Evolutionary conservation across 768 basidiomycete genomes (phyloP).

Genomic region (Tephrocybe sp.): DNA sequence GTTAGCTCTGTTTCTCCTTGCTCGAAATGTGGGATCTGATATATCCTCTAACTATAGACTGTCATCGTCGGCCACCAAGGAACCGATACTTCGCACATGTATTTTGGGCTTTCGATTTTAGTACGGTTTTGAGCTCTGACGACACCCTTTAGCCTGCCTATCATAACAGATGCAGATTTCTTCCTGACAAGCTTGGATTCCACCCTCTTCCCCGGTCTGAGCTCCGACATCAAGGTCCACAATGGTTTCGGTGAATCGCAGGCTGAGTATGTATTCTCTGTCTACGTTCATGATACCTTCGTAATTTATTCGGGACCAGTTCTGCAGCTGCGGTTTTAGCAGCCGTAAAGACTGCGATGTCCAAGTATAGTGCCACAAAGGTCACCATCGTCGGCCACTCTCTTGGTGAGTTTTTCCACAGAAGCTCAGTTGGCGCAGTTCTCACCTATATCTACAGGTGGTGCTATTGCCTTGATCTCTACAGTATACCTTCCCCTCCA

Average conservation of each 20-base stretch:
- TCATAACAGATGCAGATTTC: conserved; percentile 43
- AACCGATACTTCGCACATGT: conserved; percentile 27
- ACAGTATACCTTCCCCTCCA: conserved; percentile 27
- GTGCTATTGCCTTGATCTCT: conserved; percentile 21
- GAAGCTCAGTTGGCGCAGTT: background rate
- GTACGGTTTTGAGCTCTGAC: background rate
- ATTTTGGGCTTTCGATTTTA: background rate
- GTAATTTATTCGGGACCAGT: conserved; percentile 18
- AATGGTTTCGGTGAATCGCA: conserved; percentile 46
- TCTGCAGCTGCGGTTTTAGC: conserved; percentile 39
- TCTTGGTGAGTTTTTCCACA: conserved; percentile 17
- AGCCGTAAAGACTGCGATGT: conserved; percentile 42
- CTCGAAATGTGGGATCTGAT: background rate
- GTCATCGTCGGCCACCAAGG: conserved; percentile 18
- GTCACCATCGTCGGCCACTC: conserved; percentile 50
- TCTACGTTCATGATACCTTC: background rate
- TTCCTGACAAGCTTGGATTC: conserved; percentile 31
- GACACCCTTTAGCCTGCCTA: conserved; percentile 16
- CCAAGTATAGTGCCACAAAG: conserved; percentile 27
- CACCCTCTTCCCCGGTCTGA: conserved; percentile 49
- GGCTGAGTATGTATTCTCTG: conserved; percentile 32
- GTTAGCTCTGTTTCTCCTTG: conserved; percentile 3
- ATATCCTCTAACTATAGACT: conserved; percentile 3
- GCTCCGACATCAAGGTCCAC: conserved; percentile 40
- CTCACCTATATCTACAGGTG: conserved; percentile 9